These are phyloP conservation scores for Amylostereum areolatum DNA, from an alignment of 1,284 basidiomycete species.

Conservation along the genomic window DNA sequence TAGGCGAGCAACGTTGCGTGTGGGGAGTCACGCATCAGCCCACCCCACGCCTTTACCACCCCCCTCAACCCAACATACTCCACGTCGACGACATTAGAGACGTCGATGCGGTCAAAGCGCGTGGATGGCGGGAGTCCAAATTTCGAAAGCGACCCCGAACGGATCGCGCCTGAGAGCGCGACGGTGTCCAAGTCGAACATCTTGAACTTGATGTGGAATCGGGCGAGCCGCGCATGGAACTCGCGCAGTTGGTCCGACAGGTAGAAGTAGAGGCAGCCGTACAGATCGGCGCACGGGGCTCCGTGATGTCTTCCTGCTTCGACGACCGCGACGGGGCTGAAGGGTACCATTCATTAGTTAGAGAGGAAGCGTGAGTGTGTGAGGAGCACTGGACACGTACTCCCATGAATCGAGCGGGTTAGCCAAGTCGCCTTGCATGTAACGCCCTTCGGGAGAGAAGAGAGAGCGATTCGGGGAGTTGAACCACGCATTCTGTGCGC, in stretches of 20 bases:
- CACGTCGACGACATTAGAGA: conserved; percentile 37
- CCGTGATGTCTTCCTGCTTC: conserved; percentile 26
- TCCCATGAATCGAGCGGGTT: conserved; percentile 33
- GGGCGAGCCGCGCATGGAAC: conserved; percentile 27
- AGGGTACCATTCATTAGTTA: too few species aligned
- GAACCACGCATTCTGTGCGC: conserved; percentile 27
- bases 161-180: conserved; percentile 18
- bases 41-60: conserved; percentile 28
- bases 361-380: not conserved
- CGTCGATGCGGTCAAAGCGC: conserved; percentile 37
- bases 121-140: conserved; percentile 16
- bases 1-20: conserved; percentile 31
- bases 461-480: conserved; percentile 30
- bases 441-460: conserved; percentile 25
- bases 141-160: too few species aligned
- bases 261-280: conserved; percentile 40
- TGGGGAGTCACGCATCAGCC: conserved; percentile 23
- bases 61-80: conserved; percentile 31
- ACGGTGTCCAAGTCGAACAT: conserved; percentile 22
- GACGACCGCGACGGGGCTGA: conserved; percentile 17
- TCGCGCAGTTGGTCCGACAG: conserved; percentile 28
- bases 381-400: conserved; percentile 21
- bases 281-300: conserved; percentile 30
- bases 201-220: conserved; percentile 25
- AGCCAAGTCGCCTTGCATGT: conserved; percentile 23